A percentile compares a stretch with the other conserved stretches of the same genome.
phyloP scores from a whole-genome alignment of 306 rosid genomes.

The Lagenaria siceraria region DNA sequence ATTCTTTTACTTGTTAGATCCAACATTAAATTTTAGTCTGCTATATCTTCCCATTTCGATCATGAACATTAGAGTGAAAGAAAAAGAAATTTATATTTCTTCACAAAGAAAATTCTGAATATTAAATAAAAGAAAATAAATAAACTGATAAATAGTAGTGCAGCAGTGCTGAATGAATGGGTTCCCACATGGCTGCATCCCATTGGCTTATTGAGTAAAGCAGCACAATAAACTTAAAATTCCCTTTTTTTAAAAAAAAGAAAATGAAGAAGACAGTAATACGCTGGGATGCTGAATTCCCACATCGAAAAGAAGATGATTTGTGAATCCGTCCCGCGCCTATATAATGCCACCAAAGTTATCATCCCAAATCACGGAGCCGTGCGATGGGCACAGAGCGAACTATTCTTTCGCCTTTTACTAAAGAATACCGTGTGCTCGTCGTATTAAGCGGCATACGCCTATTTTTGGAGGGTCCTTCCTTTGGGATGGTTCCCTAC shows the following conservation, averaged over 20 bases:
- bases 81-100: no score
- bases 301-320: neutral
- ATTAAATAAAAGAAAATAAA: no score
- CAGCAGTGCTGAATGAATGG: no score
- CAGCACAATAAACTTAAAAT: neutral
- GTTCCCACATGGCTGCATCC: no score
- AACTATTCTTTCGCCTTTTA: slow-evolving; percentile 68
- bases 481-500: neutral
- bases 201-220: neutral
- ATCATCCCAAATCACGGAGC: neutral
- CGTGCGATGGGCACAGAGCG: slow-evolving; percentile 23
- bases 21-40: no score
- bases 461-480: neutral
- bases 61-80: no score
- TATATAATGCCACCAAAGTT: neutral
- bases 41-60: no score
- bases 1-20: no score
- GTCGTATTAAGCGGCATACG: neutral
- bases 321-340: neutral
- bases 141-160: no score
- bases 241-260: no score
- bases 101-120: no score
- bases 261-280: no score
- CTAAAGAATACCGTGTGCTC: slow-evolving; percentile 54
- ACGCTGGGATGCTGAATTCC: neutral